Base-by-base conservation (phyloP, 176 grass and related monocot genomes). In the Hsuehochloa calcarea region DNA sequence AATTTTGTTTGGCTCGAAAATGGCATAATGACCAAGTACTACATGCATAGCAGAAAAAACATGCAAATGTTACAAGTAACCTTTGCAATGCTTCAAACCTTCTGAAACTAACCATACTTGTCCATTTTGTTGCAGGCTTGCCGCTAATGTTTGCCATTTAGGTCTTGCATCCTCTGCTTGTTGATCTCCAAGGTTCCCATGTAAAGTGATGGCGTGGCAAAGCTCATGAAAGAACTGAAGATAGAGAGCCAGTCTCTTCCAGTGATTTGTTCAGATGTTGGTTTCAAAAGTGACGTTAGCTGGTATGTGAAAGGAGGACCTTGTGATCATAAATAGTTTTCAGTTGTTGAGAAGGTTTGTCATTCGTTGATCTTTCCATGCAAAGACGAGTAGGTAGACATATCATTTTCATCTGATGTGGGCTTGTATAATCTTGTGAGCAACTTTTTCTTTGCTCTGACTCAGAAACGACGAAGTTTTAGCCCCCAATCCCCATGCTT, bases 231-330 rank as follows among this genome's bases (percentile, higher is more conserved):
- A 75, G 41, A 43, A 20, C 34, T 50, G 54, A 13, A 59, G 65
- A 58, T 55, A 62, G 5, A 69, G 23, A 80, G 38, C 75, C 45
- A 19, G 37, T 74, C n/a, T 66, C 38, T 66, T 51, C n/a, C 45
- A 51, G 60, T 84, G 75, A 72, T 87, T 68, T 84, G 85, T 91
- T 84, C 69, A 80, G 52, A 52, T 75, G 85, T 87, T 83, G 68
- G 41, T 80, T 75, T 84, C 51, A 44, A 65, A 82, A 66, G 68
- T 84, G 85, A 68, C 66, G 74, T 47, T 74, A 63, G 50, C 80
- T 69, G 49, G 72, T 68, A 23, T 67, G 61, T 74, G 68, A 40
- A 79, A 75, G 62, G 80, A 16, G 10, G 31, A 58, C 67, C 60
- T 49, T 79, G 25, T 83, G 84, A 39, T 46, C 67, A 78, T 83